Percentiles rank a stretch among this genome's conserved stretches.
These are phyloP conservation scores for Linderniella brevidens DNA, from an alignment of 257 asterid genomes.

Conservation along the genomic window DNA sequence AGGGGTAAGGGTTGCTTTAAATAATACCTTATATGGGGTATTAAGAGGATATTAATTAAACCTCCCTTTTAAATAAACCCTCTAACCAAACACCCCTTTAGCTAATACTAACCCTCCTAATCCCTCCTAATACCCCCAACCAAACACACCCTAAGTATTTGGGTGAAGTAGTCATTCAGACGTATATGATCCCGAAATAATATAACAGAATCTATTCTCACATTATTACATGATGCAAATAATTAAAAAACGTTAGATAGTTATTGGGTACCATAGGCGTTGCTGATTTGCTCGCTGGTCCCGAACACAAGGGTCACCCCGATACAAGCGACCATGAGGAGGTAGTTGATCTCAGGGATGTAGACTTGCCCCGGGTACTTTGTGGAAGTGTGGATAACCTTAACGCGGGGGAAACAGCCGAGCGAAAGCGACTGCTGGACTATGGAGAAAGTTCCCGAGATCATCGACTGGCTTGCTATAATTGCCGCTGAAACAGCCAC, in stretches of 20 bases:
- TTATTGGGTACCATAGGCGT: slow-evolving; percentile 36
- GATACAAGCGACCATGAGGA: slow-evolving; percentile 42
- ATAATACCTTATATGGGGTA: no score
- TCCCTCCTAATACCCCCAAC: no score
- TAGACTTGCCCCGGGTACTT: slow-evolving; percentile 41
- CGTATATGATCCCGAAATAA: neutral
- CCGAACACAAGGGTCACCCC: slow-evolving; percentile 29
- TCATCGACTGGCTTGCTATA: slow-evolving; percentile 54
- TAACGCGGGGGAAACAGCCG: slow-evolving; percentile 58
- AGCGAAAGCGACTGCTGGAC: slow-evolving; percentile 40
- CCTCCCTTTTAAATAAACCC: no score
- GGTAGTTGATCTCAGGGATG: no score
- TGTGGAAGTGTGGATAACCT: slow-evolving; percentile 29
- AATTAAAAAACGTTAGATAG: neutral
- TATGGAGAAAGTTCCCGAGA: slow-evolving; percentile 43
- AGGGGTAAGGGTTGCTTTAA: no score
- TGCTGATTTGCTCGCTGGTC: slow-evolving; percentile 25
- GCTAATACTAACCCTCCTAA: no score
- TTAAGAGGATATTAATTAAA: no score
- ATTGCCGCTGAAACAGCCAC: slow-evolving; percentile 33
- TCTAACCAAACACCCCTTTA: no score
- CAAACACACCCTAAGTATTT: no score
- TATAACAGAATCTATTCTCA: neutral
- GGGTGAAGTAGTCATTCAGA: no score
- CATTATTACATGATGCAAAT: neutral